Percentiles rank a stretch among this genome's conserved stretches.
These are phyloP conservation scores for Pseudogymnoascus sp. DNA, from an alignment of 2,329 filamentous ascomycete species.

Conservation along the genomic window DNA sequence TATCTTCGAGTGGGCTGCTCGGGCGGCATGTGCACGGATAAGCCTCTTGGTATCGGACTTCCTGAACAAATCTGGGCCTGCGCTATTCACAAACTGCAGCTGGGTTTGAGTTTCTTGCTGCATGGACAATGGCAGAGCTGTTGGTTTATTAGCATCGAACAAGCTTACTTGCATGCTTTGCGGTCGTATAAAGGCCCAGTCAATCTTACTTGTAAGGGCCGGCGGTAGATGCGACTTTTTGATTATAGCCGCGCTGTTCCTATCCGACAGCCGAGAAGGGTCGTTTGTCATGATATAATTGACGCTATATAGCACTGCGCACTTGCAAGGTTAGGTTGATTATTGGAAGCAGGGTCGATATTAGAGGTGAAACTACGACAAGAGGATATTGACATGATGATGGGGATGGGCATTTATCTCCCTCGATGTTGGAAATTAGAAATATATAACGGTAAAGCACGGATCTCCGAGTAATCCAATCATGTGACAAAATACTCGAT, in stretches of 20 bases:
- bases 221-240: not conserved
- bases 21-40: not conserved
- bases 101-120: not conserved
- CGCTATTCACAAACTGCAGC: not conserved
- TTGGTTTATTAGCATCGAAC: not conserved
- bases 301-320: not conserved
- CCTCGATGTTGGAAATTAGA: not conserved
- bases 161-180: not conserved
- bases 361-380: not conserved
- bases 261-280: not conserved
- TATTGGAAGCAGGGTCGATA: not conserved
- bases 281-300: not conserved
- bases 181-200: not conserved
- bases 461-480: not conserved
- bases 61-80: not conserved
- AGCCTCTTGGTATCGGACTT: not conserved
- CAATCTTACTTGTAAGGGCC: not conserved
- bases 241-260: not conserved
- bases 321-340: not conserved
- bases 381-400: not conserved
- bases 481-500: not conserved
- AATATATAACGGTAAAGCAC: slow-evolving; percentile 1
- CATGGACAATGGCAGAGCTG: not conserved
- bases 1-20: not conserved
- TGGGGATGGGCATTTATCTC: not conserved